These are phyloP conservation scores for Craspedostauros australis DNA, from an alignment of 108 stramenopile species.

Conservation along the genomic window DNA sequence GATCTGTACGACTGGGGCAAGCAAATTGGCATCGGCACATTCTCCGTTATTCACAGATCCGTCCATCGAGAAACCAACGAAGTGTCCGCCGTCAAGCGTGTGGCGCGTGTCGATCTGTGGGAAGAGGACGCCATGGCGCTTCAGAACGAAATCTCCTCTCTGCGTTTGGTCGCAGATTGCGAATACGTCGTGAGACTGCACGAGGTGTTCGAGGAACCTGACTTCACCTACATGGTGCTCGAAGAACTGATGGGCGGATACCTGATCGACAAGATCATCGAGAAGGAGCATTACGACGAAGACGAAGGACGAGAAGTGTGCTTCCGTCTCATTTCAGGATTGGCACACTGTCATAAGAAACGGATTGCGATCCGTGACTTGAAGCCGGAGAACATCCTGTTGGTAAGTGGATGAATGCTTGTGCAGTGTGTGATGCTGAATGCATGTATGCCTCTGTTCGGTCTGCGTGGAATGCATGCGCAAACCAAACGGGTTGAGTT, in stretches of 20 bases:
- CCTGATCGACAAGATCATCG: constrained; percentile 86
- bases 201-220: constrained; percentile 69
- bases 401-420: constrained; percentile 49
- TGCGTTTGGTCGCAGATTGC: constrained; percentile 46
- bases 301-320: constrained; percentile 55
- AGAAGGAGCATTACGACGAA: constrained; percentile 73
- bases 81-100: constrained; percentile 56
- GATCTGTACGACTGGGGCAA: constrained; percentile 33
- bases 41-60: constrained; percentile 54
- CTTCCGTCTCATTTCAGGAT: constrained; percentile 50
- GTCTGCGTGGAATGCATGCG: no score
- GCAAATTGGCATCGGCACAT: constrained; percentile 67
- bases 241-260: constrained; percentile 81
- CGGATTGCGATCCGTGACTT: constrained; percentile 82
- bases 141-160: constrained; percentile 54
- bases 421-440: no score
- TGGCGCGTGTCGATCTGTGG: constrained; percentile 53
- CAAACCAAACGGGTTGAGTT: no score
- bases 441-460: no score
- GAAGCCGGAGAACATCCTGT: constrained; percentile 81
- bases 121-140: constrained; percentile 54
- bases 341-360: constrained; percentile 77
- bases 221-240: constrained; percentile 68
- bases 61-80: constrained; percentile 34
- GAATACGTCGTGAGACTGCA: constrained; percentile 60